Base-by-base conservation (phyloP, 805 yeast genomes). In the Hanseniaspora vineae region DNA sequence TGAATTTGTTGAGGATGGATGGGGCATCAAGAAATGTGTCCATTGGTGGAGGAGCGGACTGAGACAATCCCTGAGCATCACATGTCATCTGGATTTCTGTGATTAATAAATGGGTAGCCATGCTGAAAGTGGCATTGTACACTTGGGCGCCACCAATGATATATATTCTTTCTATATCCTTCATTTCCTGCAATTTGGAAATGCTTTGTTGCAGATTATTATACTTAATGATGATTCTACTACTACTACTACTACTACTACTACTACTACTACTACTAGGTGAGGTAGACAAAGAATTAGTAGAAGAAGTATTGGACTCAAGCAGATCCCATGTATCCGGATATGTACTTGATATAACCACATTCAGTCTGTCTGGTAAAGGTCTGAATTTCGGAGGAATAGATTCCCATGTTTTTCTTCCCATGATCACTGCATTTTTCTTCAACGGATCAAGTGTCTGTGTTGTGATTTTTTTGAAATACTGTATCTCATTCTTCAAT, bases 101-200 rank as follows among this genome's bases (percentile, higher is more conserved):
- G 14, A 89, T 61, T 23, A 85, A 70, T 45, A 86, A 64, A 31
- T 77, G 71, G 43, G 74, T 74, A 1, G 81, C 77, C 11, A 66
- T 47, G 3, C 66, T 65, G 47, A 63, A 57, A 13, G 80, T 70
- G 39, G 77, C 70, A 46, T 76, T 72, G 66, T 92, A 92, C 9
- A 92, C 69, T 59, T 89, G 89, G 0, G 89, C 92, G 0, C 98
- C 98, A 2, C 98, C 98, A 52, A 92, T 90, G 23, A 92, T 73
- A 58, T 80, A 92, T 1, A 92, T 71, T 44, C 76, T 75, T 45
- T 78, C 83, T 18, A 81, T 59, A 1, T 57, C 52, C 4, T 56
- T 52, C 43, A 51, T 42, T 11, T 23, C 31, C 11, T 74, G 51
- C 12, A 54, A 49, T 0, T 58, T 51, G 9, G 78, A 51, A 0